These are phyloP conservation scores for Epichloe baconii DNA, from an alignment of 2,329 filamentous ascomycete genomes.

Conservation along the genomic window DNA sequence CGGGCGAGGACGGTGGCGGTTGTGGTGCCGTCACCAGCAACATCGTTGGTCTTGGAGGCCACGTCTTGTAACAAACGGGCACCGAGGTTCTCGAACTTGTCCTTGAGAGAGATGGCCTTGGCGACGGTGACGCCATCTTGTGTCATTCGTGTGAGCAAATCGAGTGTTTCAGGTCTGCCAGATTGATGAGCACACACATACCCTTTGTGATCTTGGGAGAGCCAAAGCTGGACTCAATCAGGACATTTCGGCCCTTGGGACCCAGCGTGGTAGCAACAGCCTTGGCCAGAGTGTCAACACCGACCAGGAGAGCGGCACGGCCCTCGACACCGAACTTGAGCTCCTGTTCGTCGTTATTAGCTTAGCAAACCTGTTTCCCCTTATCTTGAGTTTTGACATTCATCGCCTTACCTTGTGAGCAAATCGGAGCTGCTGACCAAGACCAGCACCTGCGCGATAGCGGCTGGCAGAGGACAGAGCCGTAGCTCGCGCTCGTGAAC, in stretches of 20 bases:
- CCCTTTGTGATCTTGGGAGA: conserved; percentile 99
- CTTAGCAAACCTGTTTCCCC: neutral
- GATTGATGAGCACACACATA: conserved; percentile 21
- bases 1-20: conserved; percentile 94
- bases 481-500: conserved; percentile 66
- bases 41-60: conserved; percentile 98
- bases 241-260: conserved; percentile 94
- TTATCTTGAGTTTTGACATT: neutral
- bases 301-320: conserved; percentile 74
- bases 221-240: conserved; percentile 97
- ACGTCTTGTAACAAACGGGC: conserved; percentile 95
- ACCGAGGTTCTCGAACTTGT: conserved; percentile 99
- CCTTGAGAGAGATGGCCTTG: conserved; percentile 82
- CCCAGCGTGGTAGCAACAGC: conserved; percentile 93
- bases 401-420: conserved; percentile 72
- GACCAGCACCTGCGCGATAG: conserved; percentile 49
- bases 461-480: conserved; percentile 60
- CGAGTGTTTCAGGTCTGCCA: conserved; percentile 16
- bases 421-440: conserved; percentile 85
- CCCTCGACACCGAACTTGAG: conserved; percentile 97
- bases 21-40: conserved; percentile 96
- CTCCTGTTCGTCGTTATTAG: conserved; percentile 45
- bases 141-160: conserved; percentile 7
- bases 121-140: conserved; percentile 79
- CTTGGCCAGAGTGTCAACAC: conserved; percentile 93